These are phyloP conservation scores for Pugionium dolabratum DNA, from an alignment of 345 rosid species.

Conservation along the genomic window DNA sequence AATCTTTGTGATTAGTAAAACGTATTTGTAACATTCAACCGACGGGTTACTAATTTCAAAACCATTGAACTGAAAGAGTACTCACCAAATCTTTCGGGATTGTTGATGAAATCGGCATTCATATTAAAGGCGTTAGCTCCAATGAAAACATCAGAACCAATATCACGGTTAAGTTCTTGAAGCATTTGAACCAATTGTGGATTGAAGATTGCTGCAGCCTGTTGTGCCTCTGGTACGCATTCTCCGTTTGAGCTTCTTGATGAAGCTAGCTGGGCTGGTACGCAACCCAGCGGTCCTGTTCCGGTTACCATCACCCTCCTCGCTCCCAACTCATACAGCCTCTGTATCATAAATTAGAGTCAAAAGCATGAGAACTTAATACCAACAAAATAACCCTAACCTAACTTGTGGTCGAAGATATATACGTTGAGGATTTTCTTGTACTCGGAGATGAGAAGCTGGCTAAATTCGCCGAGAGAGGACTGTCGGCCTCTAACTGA, in stretches of 20 bases:
- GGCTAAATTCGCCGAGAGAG: conserved; percentile 34
- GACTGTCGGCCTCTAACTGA: conserved; percentile 36
- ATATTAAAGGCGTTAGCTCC: conserved; percentile 53
- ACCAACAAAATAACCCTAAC: background rate
- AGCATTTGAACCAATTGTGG: conserved; percentile 63
- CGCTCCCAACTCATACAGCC: conserved; percentile 62
- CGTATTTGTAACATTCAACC: no score
- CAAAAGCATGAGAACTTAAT: conserved; percentile 9
- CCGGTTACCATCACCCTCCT: conserved; percentile 77
- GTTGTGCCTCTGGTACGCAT: conserved; percentile 62
- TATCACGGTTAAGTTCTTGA: conserved; percentile 48
- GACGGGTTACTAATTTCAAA: background rate
- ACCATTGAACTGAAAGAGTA: background rate
- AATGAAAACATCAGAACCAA: conserved; percentile 59
- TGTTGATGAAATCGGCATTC: conserved; percentile 55
- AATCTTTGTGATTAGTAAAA: background rate
- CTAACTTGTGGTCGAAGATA: background rate
- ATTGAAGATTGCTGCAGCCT: conserved; percentile 66
- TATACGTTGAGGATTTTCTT: conserved; percentile 35
- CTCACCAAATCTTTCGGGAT: conserved; percentile 68
- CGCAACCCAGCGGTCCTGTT: conserved; percentile 81
- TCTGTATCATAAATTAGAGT: conserved; percentile 40
- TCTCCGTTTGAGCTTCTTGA: conserved; percentile 56
- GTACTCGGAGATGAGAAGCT: conserved; percentile 40
- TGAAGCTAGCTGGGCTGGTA: conserved; percentile 64